Conservation (phyloP, 768 basidiomycete species). For the Psilocybe cyanescens region DNA sequence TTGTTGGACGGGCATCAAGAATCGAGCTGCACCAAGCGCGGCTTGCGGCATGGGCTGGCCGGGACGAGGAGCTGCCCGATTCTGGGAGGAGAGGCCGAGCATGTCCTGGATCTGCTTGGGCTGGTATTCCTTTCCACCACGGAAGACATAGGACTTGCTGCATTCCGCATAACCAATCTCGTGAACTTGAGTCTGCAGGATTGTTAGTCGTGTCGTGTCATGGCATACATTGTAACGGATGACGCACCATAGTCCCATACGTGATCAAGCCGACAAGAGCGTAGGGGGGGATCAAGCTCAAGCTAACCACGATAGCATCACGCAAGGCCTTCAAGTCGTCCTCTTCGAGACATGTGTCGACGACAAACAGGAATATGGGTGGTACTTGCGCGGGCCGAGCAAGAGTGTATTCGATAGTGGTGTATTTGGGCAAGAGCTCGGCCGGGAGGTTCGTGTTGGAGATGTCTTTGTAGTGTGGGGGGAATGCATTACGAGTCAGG, state of each 20-base stretch:
- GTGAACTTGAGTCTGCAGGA: slow-evolving; percentile 92
- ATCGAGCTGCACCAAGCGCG: slow-evolving; percentile 84
- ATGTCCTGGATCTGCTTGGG: slow-evolving; percentile 99
- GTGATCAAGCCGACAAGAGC: slow-evolving; percentile 97
- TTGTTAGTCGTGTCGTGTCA: slow-evolving; percentile 63
- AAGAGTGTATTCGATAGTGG: slow-evolving; percentile 98
- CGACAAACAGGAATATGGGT: slow-evolving; percentile 95
- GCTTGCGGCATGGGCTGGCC: slow-evolving; percentile 86
- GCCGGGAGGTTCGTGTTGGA: slow-evolving; percentile 96
- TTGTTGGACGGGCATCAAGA: slow-evolving; percentile 89
- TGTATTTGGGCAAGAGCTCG: slow-evolving; percentile 96
- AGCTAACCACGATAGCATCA: slow-evolving; percentile 91
- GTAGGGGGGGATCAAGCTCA: slow-evolving; percentile 91
- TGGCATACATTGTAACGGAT: slow-evolving; percentile 19
- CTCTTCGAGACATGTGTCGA: slow-evolving; percentile 95
- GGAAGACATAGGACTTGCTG: slow-evolving; percentile 98
- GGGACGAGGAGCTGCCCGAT: slow-evolving; percentile 84
- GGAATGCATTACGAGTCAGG: slow-evolving; percentile 94
- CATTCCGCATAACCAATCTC: slow-evolving; percentile 97
- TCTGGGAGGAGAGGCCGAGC: slow-evolving; percentile 85
- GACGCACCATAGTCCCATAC: slow-evolving; percentile 91
- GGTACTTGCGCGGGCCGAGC: slow-evolving; percentile 92
- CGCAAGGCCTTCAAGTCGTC: slow-evolving; percentile 95
- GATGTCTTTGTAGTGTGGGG: slow-evolving; percentile 99
- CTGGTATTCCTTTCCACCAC: slow-evolving; percentile 95